Evolutionary conservation across 345 rosid species (phyloP), one percentile per base, ranked within the genome.

Genomic region (Viola odorata): DNA sequence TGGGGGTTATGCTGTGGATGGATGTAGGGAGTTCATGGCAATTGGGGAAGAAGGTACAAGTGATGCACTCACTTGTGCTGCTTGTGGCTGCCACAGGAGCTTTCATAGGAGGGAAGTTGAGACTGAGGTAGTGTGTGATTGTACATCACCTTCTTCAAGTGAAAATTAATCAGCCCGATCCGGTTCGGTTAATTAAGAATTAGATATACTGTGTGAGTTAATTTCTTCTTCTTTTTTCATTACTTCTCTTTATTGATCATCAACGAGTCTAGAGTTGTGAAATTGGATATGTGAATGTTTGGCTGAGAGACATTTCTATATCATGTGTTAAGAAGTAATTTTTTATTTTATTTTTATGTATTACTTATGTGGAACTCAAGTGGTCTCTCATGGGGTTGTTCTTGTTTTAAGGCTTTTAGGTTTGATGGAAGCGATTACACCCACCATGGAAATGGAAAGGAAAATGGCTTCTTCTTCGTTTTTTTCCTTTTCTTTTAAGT

Each of bases 1-100:
- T 12, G 95, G 91, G 2, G 91, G 91, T 11, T 78, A 78, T 52
- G 91, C 88, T 6, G 85, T 88, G 4, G 96, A 88, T 5, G 96
- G 96, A 1, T 88, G 96, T 79, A 81, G 91, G 36, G 96, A 88
- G 75, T 88, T 85, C 80, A 82, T 85, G 86, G 88, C 96, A 32
- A 83, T 81, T 50, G 83, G 85, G 1, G 76, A 67, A 38, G 72
- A 73, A 63, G 68, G 68, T 7, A 62, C 76, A 17, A n/a, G 36
- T 14, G 65, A 42, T 51, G 68, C 76, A 8, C 69, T 73, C 37
- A 67, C 72, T 53, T 73, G 76, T 45, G 76, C 76, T 47, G 76
- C 76, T n/a, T 73, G 76, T 63, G 76, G 76, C 58, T 73, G 76
- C 61, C 76, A 73, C 45, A 57, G 76, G 14, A 73, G 42, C 57